Base-by-base conservation (phyloP, 179 eudicot genomes). In the Silene noctiflora region DNA sequence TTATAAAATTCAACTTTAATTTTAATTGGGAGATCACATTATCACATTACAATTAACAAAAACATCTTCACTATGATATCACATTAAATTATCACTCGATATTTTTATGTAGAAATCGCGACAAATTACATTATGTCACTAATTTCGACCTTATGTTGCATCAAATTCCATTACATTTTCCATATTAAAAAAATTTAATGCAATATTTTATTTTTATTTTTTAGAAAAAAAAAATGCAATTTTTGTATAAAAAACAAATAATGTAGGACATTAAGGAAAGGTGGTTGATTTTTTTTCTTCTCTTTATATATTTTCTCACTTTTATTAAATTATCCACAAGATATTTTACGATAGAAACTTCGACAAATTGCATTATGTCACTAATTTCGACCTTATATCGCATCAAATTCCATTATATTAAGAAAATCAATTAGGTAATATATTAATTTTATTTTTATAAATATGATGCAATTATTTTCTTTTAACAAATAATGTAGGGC, bases 281-380 rank as follows among this genome's bases (percentile, higher is more conserved):
- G n/a, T n/a, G n/a, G n/a, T n/a, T n/a, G n/a, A n/a, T n/a, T n/a
- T n/a, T n/a, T n/a, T n/a, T n/a, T n/a, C n/a, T n/a, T n/a, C n/a
- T n/a, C n/a, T n/a, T n/a, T n/a, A n/a, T n/a, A n/a, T n/a, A n/a
- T n/a, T n/a, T n/a, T n/a, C n/a, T n/a, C n/a, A n/a, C n/a, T n/a
- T n/a, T n/a, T n/a, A 55, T 55, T 4, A 13, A 0, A 55, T 55
- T n/a, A 71, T 71, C 74, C n/a, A 55, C 2, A 9, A 7, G 6
- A 10, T 10, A 1, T 68, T 19, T 20, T 39, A 55, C 19, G 27
- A n/a, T 25, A 55, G 59, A 12, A 42, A 68, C 2, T 4, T 13
- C 31, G 74, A 71, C 74, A 71, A 71, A 51, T 71, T 25, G 16
- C 19, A 14, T 71, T 71, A 71, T 61, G 75, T 68, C 59, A 78